Evolutionary conservation across 768 basidiomycete species (phyloP), one percentile per base, ranked within the genome.

Genomic region (Podaxis sp.): DNA sequence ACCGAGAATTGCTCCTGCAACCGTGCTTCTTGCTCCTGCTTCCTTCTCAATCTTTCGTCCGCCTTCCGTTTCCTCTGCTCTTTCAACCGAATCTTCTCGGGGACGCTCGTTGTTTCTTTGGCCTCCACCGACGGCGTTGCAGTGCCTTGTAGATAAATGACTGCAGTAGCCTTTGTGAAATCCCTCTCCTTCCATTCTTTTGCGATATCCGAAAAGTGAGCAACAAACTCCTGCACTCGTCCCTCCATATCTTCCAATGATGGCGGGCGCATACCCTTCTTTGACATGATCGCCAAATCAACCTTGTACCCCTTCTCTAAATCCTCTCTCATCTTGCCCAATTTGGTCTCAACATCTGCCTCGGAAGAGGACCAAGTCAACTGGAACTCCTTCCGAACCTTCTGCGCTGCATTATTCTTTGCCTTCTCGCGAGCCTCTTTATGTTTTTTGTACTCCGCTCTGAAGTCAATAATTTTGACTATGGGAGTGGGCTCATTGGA

Each of bases 331-430:
- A 79, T 81, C 70, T 86, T 87, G 56, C 74, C 76, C 36, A 93
- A 61, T 70, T 91, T 93, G 71, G 88, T 87, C 38, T 76, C 76
- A 18, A 87, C 66, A 66, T 94, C 92, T 5, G 78, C 82, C 32
- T 69, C 63, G 5, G 74, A 82, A 11, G 86, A 81, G 2, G 76
- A 77, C 89, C 90, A 93, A 11, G 86, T 84, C 50, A 93, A 67
- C 72, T 89, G 87, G 4, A 91, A 75, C 74, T 90, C 87, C 74
- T 91, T 92, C 57, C 74, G 68, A 21, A 69, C 61, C 61, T 77
- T 70, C 55, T 73, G 69, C 48, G 71, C 63, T 42, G 59, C 66
- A 5, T 65, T 64, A 52, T 65, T 74, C 63, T 76, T 77, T 54
- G 70, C 72, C 63, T 75, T 74, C 51, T 67, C 70, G 63, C 74